These are phyloP conservation scores for Eleusine indica DNA, from an alignment of 176 grass and related monocot species.

Conservation along the genomic window DNA sequence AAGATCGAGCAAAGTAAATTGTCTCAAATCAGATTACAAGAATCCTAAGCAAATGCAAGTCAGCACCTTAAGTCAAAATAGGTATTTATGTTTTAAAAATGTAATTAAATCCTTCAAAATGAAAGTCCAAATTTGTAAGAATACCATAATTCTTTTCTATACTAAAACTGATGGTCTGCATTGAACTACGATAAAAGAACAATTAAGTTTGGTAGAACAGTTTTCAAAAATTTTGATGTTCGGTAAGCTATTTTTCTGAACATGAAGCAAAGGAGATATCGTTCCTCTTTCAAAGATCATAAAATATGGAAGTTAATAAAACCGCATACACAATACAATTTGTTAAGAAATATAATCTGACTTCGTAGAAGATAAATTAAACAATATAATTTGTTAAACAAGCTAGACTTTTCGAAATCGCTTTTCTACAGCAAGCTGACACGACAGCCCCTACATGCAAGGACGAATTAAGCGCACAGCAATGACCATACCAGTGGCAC, in stretches of 20 bases:
- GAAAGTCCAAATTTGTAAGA: background rate
- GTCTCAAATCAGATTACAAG: background rate
- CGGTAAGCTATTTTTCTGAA: background rate
- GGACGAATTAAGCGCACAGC: background rate
- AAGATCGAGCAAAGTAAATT: constrained; percentile 5
- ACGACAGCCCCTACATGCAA: background rate
- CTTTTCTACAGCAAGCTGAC: background rate
- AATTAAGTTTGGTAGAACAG: background rate
- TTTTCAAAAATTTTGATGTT: background rate
- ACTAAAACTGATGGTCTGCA: background rate
- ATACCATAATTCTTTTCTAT: background rate
- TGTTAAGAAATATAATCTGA: background rate
- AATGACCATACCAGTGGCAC: constrained; percentile 1
- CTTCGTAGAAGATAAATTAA: background rate
- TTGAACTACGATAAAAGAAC: background rate
- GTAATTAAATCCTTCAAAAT: background rate
- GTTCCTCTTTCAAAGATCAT: background rate
- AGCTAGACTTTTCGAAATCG: background rate
- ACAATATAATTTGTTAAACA: background rate
- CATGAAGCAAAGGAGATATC: background rate
- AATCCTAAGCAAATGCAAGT: background rate
- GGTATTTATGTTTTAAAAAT: background rate
- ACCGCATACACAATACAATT: background rate
- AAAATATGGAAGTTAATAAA: background rate
- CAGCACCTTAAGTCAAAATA: constrained; percentile 18